Evolutionary conservation across 2,329 filamentous ascomycete species (phyloP).

Genomic region (Esteya vermicola): DNA sequence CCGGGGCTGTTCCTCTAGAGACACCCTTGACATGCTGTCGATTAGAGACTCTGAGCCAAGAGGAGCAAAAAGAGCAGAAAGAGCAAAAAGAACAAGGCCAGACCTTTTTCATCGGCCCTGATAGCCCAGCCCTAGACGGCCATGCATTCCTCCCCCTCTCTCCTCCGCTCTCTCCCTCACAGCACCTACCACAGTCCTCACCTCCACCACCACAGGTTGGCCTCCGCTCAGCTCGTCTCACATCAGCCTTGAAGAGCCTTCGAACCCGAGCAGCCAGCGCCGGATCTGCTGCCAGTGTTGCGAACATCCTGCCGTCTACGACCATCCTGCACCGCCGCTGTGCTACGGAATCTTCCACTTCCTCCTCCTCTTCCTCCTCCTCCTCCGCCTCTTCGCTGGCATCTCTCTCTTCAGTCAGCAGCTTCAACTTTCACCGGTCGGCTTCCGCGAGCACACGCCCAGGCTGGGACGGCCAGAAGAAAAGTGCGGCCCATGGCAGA

Average conservation of each 20-base stretch:
- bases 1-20: too few species aligned
- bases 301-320: background rate
- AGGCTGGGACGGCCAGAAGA: too few species aligned
- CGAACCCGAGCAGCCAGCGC: conserved; percentile 22
- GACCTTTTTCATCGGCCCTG: too few species aligned
- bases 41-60: too few species aligned
- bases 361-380: background rate
- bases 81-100: too few species aligned
- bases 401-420: background rate
- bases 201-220: conserved; percentile 9
- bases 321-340: too few species aligned
- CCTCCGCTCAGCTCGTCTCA: conserved; percentile 9
- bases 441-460: too few species aligned
- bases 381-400: background rate
- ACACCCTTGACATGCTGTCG: too few species aligned
- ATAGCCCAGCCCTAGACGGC: background rate
- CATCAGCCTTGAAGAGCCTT: conserved; percentile 23
- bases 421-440: too few species aligned
- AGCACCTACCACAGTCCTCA: conserved; percentile 14
- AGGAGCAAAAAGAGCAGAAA: too few species aligned
- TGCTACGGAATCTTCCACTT: background rate
- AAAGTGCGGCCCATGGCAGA: too few species aligned
- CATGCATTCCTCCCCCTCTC: background rate
- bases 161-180: conserved; percentile 9
- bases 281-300: conserved; percentile 9